Evolutionary conservation across 805 yeast species (phyloP).

Genomic region (Scheffersomyces ergatensis): DNA sequence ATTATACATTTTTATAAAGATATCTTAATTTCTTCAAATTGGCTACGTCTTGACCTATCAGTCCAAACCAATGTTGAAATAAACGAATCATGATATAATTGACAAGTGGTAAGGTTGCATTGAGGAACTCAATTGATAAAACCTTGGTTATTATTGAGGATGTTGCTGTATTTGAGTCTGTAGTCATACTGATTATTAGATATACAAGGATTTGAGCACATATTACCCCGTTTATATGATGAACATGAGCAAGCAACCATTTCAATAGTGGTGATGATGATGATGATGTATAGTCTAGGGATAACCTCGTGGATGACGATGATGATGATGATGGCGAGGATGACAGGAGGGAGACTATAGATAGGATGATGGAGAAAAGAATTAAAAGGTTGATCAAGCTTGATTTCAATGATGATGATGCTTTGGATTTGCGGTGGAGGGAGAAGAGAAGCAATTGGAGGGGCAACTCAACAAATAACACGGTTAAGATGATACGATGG

Average conservation of each 20-base stretch:
- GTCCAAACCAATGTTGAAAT: constrained; percentile 8
- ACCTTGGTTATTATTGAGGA: no score
- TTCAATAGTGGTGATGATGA: not conserved
- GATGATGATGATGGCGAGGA: not conserved
- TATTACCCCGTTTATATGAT: constrained; percentile 1
- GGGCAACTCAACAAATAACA: constrained; percentile 3
- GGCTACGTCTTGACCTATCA: constrained; percentile 7
- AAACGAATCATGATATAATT: constrained; percentile 7
- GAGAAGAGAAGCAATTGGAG: not conserved
- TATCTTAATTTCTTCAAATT: constrained; percentile 11
- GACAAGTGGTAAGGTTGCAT: constrained; percentile 8
- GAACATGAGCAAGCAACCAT: not conserved
- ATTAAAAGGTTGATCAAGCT: not conserved
- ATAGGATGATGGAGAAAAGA: not conserved
- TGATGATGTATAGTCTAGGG: no score
- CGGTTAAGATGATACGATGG: not conserved
- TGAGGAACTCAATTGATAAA: not conserved
- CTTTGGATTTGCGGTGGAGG: not conserved
- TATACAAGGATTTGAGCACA: not conserved
- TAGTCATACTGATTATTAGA: not conserved
- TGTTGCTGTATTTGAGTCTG: no score
- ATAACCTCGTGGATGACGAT: no score
- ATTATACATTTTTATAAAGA: constrained; percentile 15
- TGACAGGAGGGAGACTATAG: not conserved
- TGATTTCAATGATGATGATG: not conserved